These are phyloP conservation scores for Drechslerella dactyloides DNA, from an alignment of 2,329 filamentous ascomycete genomes.

Conservation along the genomic window DNA sequence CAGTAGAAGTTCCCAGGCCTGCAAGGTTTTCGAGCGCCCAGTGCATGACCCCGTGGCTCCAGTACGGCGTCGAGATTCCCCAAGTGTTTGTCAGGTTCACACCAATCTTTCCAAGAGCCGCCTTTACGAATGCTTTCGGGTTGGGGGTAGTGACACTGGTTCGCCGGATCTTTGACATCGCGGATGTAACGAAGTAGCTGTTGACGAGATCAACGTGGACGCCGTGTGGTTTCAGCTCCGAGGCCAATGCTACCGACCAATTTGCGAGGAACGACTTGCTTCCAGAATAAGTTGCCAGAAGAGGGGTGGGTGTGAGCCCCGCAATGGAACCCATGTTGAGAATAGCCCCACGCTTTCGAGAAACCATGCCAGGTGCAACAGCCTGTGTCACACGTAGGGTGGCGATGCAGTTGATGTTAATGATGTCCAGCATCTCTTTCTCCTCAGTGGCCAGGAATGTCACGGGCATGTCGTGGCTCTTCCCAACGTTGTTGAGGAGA, in stretches of 20 bases:
- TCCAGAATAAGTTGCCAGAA: constrained; percentile 93
- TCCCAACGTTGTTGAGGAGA: constrained; percentile 94
- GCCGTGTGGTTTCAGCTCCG: constrained; percentile 79
- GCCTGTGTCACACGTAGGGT: constrained; percentile 88
- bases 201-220: constrained; percentile 91
- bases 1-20: constrained; percentile 65
- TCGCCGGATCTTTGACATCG: constrained; percentile 94
- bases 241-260: constrained; percentile 85
- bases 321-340: constrained; percentile 98
- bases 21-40: constrained; percentile 73
- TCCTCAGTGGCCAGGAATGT: constrained; percentile 80
- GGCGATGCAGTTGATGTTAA: constrained; percentile 92
- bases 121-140: constrained; percentile 79
- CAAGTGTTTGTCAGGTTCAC: constrained; percentile 63
- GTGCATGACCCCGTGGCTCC: constrained; percentile 87
- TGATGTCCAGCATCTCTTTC: constrained; percentile 83
- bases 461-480: constrained; percentile 90
- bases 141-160: constrained; percentile 78
- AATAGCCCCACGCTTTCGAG: constrained; percentile 84
- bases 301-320: constrained; percentile 87
- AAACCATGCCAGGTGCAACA: constrained; percentile 81
- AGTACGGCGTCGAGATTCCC: constrained; percentile 85
- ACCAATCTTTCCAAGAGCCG: constrained; percentile 80
- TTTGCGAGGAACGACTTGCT: constrained; percentile 98
- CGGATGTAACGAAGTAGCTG: constrained; percentile 89